Conservation (phyloP, 352 stramenopile species). For the Phytophthora citrophthora region DNA sequence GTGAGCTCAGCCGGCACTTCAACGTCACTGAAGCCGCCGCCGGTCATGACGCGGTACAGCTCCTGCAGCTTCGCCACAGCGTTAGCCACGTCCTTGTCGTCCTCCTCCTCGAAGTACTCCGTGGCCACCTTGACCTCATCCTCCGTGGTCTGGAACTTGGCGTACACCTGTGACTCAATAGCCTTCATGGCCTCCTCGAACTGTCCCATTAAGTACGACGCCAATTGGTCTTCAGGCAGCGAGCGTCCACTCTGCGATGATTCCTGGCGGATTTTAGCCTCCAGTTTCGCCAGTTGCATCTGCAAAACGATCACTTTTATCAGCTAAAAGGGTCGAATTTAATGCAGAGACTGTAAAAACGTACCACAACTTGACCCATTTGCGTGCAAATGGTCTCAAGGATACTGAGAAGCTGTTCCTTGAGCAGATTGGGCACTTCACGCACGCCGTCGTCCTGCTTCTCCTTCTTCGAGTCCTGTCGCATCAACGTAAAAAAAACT, state of each 20-base stretch:
- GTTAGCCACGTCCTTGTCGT: conserved; percentile 87
- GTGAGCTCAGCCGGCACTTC: conserved; percentile 85
- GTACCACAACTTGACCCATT: conserved; percentile 89
- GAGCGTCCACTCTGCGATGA: conserved; percentile 84
- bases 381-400: conserved; percentile 89
- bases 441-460: conserved; percentile 66
- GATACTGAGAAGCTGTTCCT: conserved; percentile 89
- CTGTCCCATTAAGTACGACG: conserved; percentile 90
- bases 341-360: conserved; percentile 8
- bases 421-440: conserved; percentile 85
- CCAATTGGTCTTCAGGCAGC: conserved; percentile 84
- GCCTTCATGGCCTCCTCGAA: conserved; percentile 92
- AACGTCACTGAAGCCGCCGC: conserved; percentile 79
- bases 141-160: conserved; percentile 90
- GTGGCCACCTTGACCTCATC: conserved; percentile 87
- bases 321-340: neutral
- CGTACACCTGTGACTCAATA: conserved; percentile 89
- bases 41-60: conserved; percentile 89
- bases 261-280: conserved; percentile 90
- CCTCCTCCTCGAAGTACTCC: conserved; percentile 90
- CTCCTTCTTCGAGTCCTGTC: conserved; percentile 58
- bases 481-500: neutral
- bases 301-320: conserved; percentile 21
- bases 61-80: conserved; percentile 89
- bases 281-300: conserved; percentile 89